A percentile compares a stretch with the other conserved stretches of the same genome.
Evolutionary conservation across 345 rosid species (phyloP).

Genomic region (Carallia pectinifolia): DNA sequence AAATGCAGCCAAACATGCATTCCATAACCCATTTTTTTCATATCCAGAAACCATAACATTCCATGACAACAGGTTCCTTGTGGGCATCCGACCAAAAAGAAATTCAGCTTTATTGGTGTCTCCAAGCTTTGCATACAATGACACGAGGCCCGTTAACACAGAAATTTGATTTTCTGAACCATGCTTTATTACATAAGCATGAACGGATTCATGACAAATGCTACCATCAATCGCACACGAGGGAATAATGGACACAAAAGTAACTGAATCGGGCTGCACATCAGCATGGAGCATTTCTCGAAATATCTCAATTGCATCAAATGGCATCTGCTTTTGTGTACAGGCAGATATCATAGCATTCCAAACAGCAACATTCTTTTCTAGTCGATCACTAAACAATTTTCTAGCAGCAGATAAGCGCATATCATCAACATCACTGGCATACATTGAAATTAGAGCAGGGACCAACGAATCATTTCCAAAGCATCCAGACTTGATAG

Average conservation of each 20-base stretch:
- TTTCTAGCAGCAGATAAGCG: conserved; percentile 32
- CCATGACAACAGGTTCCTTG: conserved; percentile 23
- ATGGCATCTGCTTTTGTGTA: conserved; percentile 30
- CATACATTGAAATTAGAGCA: conserved; percentile 51
- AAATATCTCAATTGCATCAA: conserved; percentile 39
- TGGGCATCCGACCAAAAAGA: conserved; percentile 15
- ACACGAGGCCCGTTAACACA: conserved; percentile 17
- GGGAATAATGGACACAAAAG: conserved; percentile 44
- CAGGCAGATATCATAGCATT: conserved; percentile 45
- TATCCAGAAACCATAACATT: conserved; percentile 24
- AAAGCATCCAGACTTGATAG: conserved; percentile 19
- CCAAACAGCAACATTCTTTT: conserved; percentile 37
- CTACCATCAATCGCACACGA: conserved; percentile 25
- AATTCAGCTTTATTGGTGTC: conserved; percentile 8
- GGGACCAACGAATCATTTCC: conserved; percentile 31
- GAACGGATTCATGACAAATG: conserved; percentile 30
- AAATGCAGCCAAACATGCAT: conserved; percentile 34
- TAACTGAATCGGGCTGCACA: conserved; percentile 34
- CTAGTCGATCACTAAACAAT: conserved; percentile 32
- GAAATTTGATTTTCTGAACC: conserved; percentile 37
- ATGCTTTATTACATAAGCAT: conserved; percentile 41
- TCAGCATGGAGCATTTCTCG: conserved; percentile 30
- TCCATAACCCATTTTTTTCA: conserved; percentile 21
- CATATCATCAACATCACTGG: conserved; percentile 28
- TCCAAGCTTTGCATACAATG: conserved; percentile 26